These are phyloP conservation scores for Kluyveromyces sp. DNA, from an alignment of 1,139 yeast species.

Conservation along the genomic window DNA sequence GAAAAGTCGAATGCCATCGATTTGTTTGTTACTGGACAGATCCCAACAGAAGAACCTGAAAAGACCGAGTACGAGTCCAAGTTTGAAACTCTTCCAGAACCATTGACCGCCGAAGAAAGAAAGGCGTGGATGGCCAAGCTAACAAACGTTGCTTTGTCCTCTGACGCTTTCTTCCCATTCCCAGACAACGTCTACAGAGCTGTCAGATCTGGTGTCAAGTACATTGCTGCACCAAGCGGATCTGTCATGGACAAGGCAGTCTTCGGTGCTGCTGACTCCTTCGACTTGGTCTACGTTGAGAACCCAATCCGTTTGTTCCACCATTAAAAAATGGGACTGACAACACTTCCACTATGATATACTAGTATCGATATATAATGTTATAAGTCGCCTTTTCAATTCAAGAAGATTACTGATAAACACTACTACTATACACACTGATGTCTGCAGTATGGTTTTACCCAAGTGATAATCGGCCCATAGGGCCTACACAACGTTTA, in stretches of 20 bases:
- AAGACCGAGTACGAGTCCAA: constrained; percentile 85
- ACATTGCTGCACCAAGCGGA: constrained; percentile 93
- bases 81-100: constrained; percentile 75
- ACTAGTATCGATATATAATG: background rate
- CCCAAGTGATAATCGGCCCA: constrained; percentile 81
- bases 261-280: constrained; percentile 87
- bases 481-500: constrained; percentile 75
- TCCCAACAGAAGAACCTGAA: constrained; percentile 90
- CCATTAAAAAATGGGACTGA: constrained; percentile 43
- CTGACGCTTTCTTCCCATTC: constrained; percentile 99
- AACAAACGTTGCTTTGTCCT: constrained; percentile 80
- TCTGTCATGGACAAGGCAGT: constrained; percentile 98
- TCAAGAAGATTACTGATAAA: background rate
- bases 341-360: background rate
- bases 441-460: constrained; percentile 87
- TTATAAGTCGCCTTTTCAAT: background rate
- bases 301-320: constrained; percentile 97
- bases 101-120: constrained; percentile 78
- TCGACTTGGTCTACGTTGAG: constrained; percentile 82
- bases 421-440: background rate
- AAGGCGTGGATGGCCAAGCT: constrained; percentile 77
- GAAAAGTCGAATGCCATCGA: constrained; percentile 98
- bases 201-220: constrained; percentile 91
- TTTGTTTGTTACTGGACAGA: constrained; percentile 81
- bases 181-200: constrained; percentile 98